Percentiles rank a stretch among this genome's conserved stretches.
Conservation (phyloP, 257 asterid species). For the Gentiana dahurica region DNA sequence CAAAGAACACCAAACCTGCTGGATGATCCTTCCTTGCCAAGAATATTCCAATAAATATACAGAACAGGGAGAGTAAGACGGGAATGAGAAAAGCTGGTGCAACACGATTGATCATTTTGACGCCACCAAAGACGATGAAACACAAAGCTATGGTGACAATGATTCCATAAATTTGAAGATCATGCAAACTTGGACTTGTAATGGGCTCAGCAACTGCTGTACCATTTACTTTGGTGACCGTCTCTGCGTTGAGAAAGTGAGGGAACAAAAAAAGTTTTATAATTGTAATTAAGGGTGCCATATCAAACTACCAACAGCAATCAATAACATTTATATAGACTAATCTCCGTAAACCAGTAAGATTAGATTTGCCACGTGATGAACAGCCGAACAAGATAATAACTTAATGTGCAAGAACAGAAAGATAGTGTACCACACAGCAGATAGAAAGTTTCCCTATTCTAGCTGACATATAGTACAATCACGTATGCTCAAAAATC, state of each 20-base stretch:
- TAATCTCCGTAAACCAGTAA: neutral
- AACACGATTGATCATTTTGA: constrained; percentile 90
- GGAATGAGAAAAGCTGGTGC: constrained; percentile 97
- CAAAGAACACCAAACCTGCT: constrained; percentile 33
- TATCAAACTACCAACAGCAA: neutral
- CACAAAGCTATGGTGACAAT: constrained; percentile 86
- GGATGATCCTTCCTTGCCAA: constrained; percentile 65
- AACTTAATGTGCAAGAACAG: too few species aligned
- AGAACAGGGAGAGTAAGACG: constrained; percentile 70
- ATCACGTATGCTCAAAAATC: too few species aligned
- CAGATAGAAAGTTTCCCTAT: too few species aligned
- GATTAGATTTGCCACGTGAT: neutral
- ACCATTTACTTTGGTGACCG: constrained; percentile 73
- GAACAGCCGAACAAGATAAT: too few species aligned
- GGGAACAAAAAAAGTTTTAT: constrained; percentile 12
- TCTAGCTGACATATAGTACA: too few species aligned
- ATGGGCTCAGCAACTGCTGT: constrained; percentile 69
- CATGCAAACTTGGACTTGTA: constrained; percentile 90
- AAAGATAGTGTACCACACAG: too few species aligned
- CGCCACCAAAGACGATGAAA: constrained; percentile 97
- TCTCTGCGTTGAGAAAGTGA: constrained; percentile 25
- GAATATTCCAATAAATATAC: constrained; percentile 81
- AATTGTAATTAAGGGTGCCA: constrained; percentile 1
- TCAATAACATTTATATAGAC: neutral
- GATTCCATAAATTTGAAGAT: constrained; percentile 90